A percentile compares a stretch with the other conserved stretches of the same genome.
Conservation (phyloP, 2,329 filamentous ascomycete species). For the Coleophoma eucalyptorum region DNA sequence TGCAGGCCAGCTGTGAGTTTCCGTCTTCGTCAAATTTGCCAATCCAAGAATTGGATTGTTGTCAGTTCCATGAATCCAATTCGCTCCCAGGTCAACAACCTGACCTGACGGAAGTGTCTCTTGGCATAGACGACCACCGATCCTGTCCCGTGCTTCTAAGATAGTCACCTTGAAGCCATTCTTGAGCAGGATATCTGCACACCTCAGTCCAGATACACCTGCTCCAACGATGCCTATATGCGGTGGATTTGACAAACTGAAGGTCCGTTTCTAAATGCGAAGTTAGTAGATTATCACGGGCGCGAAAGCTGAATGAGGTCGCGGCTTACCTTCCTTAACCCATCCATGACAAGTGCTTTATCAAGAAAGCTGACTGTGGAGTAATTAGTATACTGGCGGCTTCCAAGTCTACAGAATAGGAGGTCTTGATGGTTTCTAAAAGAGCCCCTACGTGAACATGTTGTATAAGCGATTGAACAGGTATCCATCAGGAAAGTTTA, state of each 20-base stretch:
- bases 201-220: slow-evolving; percentile 49
- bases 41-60: slow-evolving; percentile 48
- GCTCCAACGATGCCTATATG: slow-evolving; percentile 40
- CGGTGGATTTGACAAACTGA: neutral
- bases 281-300: neutral
- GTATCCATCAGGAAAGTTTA: slow-evolving; percentile 11
- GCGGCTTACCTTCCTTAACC: slow-evolving; percentile 7
- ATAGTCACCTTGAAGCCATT: slow-evolving; percentile 48
- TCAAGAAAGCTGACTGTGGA: slow-evolving; percentile 2
- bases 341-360: slow-evolving; percentile 9
- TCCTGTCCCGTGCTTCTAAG: slow-evolving; percentile 47
- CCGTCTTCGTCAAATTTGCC: slow-evolving; percentile 43
- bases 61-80: slow-evolving; percentile 28
- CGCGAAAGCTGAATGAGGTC: neutral
- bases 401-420: slow-evolving; percentile 1
- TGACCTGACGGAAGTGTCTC: slow-evolving; percentile 18
- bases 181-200: slow-evolving; percentile 46
- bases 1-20: slow-evolving; percentile 42
- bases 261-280: neutral
- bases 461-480: slow-evolving; percentile 18
- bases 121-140: slow-evolving; percentile 41
- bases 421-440: slow-evolving; percentile 22
- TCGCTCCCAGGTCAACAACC: slow-evolving; percentile 21
- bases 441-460: slow-evolving; percentile 12
- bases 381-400: neutral